phyloP scores from a whole-genome alignment of 257 asterid species.

The Rhazya stricta region DNA sequence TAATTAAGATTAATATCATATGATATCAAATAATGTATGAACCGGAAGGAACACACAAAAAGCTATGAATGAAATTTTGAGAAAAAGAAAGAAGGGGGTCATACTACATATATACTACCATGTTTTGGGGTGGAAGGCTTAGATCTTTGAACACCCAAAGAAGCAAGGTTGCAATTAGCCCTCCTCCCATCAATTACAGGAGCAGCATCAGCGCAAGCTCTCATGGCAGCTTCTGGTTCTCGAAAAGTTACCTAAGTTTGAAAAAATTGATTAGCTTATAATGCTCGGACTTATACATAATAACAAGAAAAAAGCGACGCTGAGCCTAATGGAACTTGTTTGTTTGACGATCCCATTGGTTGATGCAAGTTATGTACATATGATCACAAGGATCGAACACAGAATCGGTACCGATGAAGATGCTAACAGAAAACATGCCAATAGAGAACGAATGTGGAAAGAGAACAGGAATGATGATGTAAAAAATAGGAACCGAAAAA shows the following conservation, averaged over 20 bases:
- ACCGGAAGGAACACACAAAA: neutral
- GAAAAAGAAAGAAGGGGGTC: neutral
- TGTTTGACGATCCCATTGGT: neutral
- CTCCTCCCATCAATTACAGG: slow-evolving; percentile 98
- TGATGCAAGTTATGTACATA: neutral
- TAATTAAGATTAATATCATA: neutral
- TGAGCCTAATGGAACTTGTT: neutral
- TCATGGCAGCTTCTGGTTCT: slow-evolving; percentile 91
- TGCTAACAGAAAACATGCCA: too few relatives aligned
- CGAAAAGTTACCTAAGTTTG: slow-evolving; percentile 70
- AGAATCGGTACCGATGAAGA: too few relatives aligned
- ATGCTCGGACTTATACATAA: neutral
- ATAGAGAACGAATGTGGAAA: too few relatives aligned
- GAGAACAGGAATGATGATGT: neutral
- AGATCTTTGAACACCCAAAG: slow-evolving; percentile 92
- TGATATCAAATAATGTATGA: neutral
- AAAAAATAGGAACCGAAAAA: neutral
- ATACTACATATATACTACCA: slow-evolving; percentile 26
- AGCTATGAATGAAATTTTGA: neutral
- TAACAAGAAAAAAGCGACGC: neutral
- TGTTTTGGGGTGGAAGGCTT: slow-evolving; percentile 90
- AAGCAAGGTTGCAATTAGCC: slow-evolving; percentile 97
- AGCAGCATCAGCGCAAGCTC: slow-evolving; percentile 87
- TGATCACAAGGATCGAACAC: too few relatives aligned
- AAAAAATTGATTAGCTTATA: neutral